Evolutionary conservation across 306 rosid genomes (phyloP), one percentile per base, ranked within the genome.

Genomic region (Astragalus glycyphyllos): DNA sequence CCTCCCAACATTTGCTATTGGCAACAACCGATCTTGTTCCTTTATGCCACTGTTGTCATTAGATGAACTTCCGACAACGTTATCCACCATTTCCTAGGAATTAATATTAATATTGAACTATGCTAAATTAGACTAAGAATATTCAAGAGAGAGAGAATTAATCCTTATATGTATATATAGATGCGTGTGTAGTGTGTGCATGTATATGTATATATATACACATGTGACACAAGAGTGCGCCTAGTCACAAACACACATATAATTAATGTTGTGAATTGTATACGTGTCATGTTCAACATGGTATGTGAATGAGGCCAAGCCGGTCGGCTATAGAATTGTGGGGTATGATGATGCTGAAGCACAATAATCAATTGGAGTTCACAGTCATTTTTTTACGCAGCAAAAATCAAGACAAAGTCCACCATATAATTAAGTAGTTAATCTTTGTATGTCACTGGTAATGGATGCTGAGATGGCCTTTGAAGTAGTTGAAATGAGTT

Each of bases 1-100:
- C 50, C 97, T 74, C 14, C 98, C 98, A 13, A 92, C 96, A 73
- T 92, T 92, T 5, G 98, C 98, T 54, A 92, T 92, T 13, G 98
- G 98, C 71, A 92, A 72, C 74, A 92, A n/a, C 54, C 89, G 80
- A 46, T 92, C 97, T 66, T 90, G 97, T 81, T 93, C 97, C 72
- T 85, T 90, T 31, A 89, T 71, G 2, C 80, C 73, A 8, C 72
- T 77, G 4, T 32, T 34, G 9, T 61, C 16, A 20, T 73, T 63
- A 3, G 77, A 79, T 11, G 69, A 35, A 51, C 84, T 56, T 40
- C 81, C 82, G 44, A 69, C 79, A 53, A 74, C 17, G 60, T 82
- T 75, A 15, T 82, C 86, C 81, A 74, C 59, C 55, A 34, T 29
- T 46, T 72, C 63, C 31, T 47, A 53, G 23, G 65, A 42, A 8